Base-by-base conservation (phyloP, 108 stramenopile genomes). In the Cyclotella baltica region DNA sequence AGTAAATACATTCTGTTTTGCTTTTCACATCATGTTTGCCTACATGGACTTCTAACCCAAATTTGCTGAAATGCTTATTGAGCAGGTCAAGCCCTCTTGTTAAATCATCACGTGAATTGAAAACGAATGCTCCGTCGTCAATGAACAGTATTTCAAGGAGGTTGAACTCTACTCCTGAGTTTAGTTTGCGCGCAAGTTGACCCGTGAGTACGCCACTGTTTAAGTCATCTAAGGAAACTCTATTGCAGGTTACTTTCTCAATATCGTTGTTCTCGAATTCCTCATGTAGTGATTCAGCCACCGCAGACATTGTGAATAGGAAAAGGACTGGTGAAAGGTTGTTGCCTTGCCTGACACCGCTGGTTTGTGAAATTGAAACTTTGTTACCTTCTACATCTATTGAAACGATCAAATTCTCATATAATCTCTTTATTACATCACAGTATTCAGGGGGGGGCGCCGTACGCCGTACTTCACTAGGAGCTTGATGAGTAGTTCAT, bases 291-390 rank as follows among this genome's bases (percentile, higher is more conserved):
- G 40, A 38, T 78, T 78, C 61, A 8, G 61, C 56, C 2, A 78
- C 43, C 1, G 69, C 70, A 5, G 61, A 25, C 70, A 78, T 64
- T 1, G 72, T 18, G 47, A 71, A 72, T 6, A 78, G 40, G 70
- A 78, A 78, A 0, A 78, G 23, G 0, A 67, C 77, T 51, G 77
- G 70, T 48, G 77, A 62, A 13, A 78, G 50, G 46, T 70, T 71
- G 46, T 78, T 62, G 2, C 77, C 77, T 57, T 78, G 77, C 58
- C 61, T 25, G 13, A 78, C 77, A 22, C 77, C 71, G n/a, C 71
- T 59, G 23, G 22, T 3, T 52, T 67, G 71, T 16, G 38, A 4
- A 3, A 78, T 72, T 20, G 52, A 20, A 0, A 22, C 18, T 50
- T 38, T 38, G 20, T 71, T 40, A 6, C 48, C 56, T 36, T 29